Base-by-base conservation (phyloP, 2,329 filamentous ascomycete genomes). In the Fusarium chuoi region DNA sequence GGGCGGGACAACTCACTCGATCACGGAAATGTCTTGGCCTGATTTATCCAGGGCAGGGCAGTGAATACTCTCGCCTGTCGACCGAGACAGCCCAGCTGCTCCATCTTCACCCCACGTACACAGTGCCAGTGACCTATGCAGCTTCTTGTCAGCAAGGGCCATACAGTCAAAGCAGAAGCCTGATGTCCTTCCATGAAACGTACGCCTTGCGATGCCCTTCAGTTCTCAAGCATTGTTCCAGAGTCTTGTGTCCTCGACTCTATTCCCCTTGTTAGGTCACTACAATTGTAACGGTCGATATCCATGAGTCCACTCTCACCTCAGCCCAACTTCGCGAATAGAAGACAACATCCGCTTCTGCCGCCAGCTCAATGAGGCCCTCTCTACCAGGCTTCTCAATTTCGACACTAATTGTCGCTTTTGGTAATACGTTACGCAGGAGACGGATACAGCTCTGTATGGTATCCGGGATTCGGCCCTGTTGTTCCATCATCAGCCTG, bases 311-410 rank as follows among this genome's bases (percentile, higher is more conserved):
- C 42, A 52, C 51, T 74, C 81, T 81, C 82, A 92, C 91, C 84
- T 91, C 87, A 67, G 92, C 92, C 92, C 92, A 94, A 57, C 85
- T 86, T 76, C 87, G 89, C 18, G 92, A 93, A 82, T 92, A 94
- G 79, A 94, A 93, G n/a, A 94, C 89, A 24, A 93, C 87, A 77
- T 94, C 90, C 30, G 91, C 92, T 74, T 87, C 85, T 42, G 84
- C 84, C 33, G 91, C 91, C 54, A 94, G 85, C 35, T 88, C 84
- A 56, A 85, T 82, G 62, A 94, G 84, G 6, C 90, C 91, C 35
- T 82, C 80, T 17, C 92, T 87, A 18, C 85, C 86, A 5, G 92
- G 92, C 79, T 93, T 94, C 82, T 94, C 92, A 46, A 92, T 83
- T 81, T 94, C 93, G 61, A 94, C 89, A 79, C 92, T 94, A 78